These are phyloP conservation scores for Macrophomina phaseolina DNA, from an alignment of 2,329 filamentous ascomycete species.

Conservation along the genomic window DNA sequence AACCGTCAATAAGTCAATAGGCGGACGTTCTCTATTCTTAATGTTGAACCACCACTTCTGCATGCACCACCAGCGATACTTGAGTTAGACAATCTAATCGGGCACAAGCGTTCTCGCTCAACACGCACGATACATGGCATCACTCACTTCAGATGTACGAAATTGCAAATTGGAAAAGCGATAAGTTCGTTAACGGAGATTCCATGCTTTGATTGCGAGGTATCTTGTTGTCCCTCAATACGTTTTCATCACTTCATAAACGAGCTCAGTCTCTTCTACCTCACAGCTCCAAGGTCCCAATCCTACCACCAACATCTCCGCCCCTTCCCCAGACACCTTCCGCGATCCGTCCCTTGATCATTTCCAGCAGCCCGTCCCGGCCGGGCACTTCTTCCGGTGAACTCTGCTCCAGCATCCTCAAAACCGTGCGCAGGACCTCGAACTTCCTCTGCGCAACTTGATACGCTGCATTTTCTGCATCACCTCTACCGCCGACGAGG, in stretches of 20 bases:
- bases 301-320: conserved; percentile 50
- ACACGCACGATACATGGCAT: too few relatives aligned
- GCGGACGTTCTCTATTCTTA: too few relatives aligned
- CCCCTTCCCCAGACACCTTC: conserved; percentile 51
- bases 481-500: conserved; percentile 63
- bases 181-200: too few relatives aligned
- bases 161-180: too few relatives aligned
- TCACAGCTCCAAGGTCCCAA: conserved; percentile 53
- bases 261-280: background rate
- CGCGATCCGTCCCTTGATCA: conserved; percentile 49
- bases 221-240: too few relatives aligned
- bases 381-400: conserved; percentile 30
- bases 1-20: too few relatives aligned
- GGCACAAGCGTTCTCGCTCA: too few relatives aligned
- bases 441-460: conserved; percentile 63
- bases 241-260: background rate
- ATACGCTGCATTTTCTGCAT: conserved; percentile 63
- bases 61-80: too few relatives aligned
- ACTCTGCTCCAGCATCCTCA: conserved; percentile 49
- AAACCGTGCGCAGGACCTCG: conserved; percentile 59
- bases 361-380: conserved; percentile 44
- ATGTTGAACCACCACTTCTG: too few relatives aligned
- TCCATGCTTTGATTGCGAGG: too few relatives aligned
- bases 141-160: too few relatives aligned
- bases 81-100: too few relatives aligned